Evolutionary conservation across 306 rosid species (phyloP), one percentile per base, ranked within the genome.

Genomic region (Carpinus fangiana): DNA sequence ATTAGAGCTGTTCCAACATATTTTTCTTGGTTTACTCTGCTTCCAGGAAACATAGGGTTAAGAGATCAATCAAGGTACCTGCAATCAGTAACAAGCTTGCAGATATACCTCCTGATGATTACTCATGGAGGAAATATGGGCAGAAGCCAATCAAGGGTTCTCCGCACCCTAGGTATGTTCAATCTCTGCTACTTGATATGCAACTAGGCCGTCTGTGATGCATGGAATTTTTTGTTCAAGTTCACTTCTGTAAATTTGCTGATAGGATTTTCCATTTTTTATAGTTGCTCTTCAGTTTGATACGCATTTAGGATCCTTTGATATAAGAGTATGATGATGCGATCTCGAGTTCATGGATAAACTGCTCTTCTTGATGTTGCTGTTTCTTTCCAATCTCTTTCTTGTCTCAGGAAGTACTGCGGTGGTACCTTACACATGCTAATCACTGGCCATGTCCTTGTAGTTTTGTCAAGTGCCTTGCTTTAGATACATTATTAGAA

Each of bases 111-210:
- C 93, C 98, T 5, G 99, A 96, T 89, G 98, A 96, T 87, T 96
- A 87, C 82, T 96, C 99, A 48, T 96, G 99, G 99, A 91, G 99
- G 90, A 96, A 96, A 80, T 96, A 96, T 3, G 99, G 99, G 74
- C 99, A 96, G 88, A 96, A 96, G 88, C 99, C 99, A 62, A 96
- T 96, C 88, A 96, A 96, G 90, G 99, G 99, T 51, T 96, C 99
- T 67, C 99, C 99, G 73, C 99, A 96, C 66, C 99, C 99, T 64
- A 91, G 99, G 99, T 96, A 83, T 78, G 65, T 73, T 59, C 65
- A 57, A 51, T 26, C 43, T 79, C 56, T 76, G 57, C 59, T 47
- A 60, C 72, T 73, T 36, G 71, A 72, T 26, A 5, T 7, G 7
- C 45, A 6, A 6, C 16, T 34, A 70, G 46, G 65, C 55, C 74